Conservation (phyloP, 805 yeast genomes). For the Metschnikowia noctiluminum region DNA sequence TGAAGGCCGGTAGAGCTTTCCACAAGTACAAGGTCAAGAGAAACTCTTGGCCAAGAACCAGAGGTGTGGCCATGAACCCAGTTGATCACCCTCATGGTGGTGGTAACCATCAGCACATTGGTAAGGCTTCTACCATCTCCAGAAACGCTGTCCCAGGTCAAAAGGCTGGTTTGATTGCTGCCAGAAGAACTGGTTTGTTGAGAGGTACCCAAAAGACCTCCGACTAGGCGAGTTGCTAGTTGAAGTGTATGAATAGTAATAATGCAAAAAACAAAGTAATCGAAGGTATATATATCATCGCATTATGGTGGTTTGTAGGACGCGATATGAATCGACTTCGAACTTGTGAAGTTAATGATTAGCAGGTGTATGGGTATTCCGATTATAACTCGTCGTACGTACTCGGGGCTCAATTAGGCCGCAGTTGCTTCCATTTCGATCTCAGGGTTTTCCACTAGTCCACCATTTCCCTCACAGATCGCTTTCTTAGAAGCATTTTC, state of each 20-base stretch:
- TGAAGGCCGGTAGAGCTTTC: slow-evolving; percentile 99
- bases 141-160: slow-evolving; percentile 99
- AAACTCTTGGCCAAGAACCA: slow-evolving; percentile 99
- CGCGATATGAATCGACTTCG: too few species aligned
- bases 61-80: slow-evolving; percentile 99
- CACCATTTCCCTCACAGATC: not conserved
- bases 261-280: slow-evolving; percentile 15
- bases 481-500: slow-evolving; percentile 4
- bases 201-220: slow-evolving; percentile 96
- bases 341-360: too few species aligned
- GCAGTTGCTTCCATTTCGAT: not conserved
- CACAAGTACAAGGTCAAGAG: slow-evolving; percentile 99
- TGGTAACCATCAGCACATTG: slow-evolving; percentile 99
- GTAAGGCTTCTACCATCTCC: slow-evolving; percentile 99
- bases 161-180: slow-evolving; percentile 99
- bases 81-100: slow-evolving; percentile 99
- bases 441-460: not conserved
- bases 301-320: not conserved
- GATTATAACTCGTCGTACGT: not conserved
- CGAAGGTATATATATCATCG: not conserved
- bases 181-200: slow-evolving; percentile 99
- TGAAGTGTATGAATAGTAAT: slow-evolving; percentile 18
- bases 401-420: not conserved
- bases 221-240: slow-evolving; percentile 28
- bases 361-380: too few species aligned